A percentile compares a stretch with the other conserved stretches of the same genome.
Evolutionary conservation across 352 stramenopile genomes (phyloP).

Genomic region (Phytophthora melonis): DNA sequence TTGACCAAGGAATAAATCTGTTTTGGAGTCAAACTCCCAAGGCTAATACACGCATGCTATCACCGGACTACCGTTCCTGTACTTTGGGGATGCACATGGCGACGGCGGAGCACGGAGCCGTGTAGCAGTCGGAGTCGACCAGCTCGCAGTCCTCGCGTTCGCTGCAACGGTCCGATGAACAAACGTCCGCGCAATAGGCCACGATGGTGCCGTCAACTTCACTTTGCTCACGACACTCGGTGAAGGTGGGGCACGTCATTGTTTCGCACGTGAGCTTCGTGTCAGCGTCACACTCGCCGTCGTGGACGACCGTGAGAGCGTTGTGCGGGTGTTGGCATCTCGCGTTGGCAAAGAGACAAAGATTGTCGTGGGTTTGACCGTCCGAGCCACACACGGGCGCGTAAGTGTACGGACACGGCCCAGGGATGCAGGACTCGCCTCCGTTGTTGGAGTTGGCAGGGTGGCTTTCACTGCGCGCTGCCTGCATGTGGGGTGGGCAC

Average conservation of each 20-base stretch:
- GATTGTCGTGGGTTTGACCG: conserved; percentile 50
- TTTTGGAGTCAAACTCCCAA: not conserved
- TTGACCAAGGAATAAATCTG: conserved; percentile 32
- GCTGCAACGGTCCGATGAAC: conserved; percentile 57
- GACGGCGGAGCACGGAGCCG: conserved; percentile 61
- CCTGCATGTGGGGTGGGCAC: conserved; percentile 42
- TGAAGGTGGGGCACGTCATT: conserved; percentile 58
- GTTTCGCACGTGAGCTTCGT: conserved; percentile 53
- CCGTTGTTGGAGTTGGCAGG: conserved; percentile 9
- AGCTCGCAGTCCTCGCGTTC: conserved; percentile 57
- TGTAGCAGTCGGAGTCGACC: conserved; percentile 58
- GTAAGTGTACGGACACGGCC: conserved; percentile 47
- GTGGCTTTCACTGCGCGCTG: conserved; percentile 15
- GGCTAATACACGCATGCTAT: no score
- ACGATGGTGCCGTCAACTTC: conserved; percentile 30
- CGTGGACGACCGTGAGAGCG: conserved; percentile 46
- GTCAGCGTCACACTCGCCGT: conserved; percentile 55
- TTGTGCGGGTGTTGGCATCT: conserved; percentile 35
- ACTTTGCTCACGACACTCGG: conserved; percentile 50
- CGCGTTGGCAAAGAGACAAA: conserved; percentile 50
- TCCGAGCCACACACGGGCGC: conserved; percentile 52
- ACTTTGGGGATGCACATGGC: conserved; percentile 60
- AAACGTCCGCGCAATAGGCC: conserved; percentile 65
- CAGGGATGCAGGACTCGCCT: conserved; percentile 45
- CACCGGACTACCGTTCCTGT: conserved; percentile 5